Percentiles rank a stretch among this genome's conserved stretches.
Conservation (phyloP, 345 rosid species). For the Eucalyptus microcorys region DNA sequence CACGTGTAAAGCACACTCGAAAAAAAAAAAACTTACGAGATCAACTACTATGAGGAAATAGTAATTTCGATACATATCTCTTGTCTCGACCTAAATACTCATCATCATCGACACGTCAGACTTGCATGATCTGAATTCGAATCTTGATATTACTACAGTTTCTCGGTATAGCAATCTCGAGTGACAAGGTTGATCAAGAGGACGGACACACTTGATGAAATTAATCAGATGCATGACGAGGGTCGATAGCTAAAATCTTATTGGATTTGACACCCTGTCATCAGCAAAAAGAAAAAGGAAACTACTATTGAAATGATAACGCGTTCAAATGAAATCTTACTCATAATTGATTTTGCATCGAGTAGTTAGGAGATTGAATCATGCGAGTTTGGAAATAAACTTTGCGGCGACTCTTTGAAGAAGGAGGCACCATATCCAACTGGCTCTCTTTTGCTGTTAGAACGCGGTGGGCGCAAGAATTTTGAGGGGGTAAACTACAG, state of each 20-base stretch:
- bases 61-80: fast-evolving
- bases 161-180: fast-evolving
- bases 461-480: no score
- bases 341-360: neutral
- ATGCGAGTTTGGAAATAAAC: neutral
- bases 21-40: fast-evolving
- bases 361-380: neutral
- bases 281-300: neutral
- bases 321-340: neutral
- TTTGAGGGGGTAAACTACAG: no score
- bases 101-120: neutral
- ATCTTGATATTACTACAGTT: neutral
- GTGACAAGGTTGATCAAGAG: fast-evolving
- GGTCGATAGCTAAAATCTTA: fast-evolving
- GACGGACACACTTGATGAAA: neutral
- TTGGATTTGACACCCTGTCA: neutral
- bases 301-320: neutral
- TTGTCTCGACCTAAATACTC: fast-evolving
- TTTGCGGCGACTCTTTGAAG: neutral
- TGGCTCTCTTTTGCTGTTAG: neutral
- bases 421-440: neutral
- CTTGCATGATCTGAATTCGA: neutral
- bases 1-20: neutral
- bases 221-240: neutral
- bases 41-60: neutral